Evolutionary conservation across 805 yeast species (phyloP).

Genomic region (Candida bentonensis): DNA sequence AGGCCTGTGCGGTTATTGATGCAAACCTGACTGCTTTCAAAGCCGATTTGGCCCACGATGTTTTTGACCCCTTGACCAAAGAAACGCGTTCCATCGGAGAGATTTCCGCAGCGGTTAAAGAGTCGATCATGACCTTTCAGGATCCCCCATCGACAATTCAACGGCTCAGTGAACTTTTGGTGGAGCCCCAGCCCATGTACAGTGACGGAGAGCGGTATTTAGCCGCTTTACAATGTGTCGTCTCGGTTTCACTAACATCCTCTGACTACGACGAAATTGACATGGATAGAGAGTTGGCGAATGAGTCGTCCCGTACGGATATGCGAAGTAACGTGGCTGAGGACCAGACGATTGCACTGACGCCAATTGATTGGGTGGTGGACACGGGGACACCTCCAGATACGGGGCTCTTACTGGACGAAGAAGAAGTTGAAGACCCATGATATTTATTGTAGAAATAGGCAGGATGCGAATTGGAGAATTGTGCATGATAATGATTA

Average conservation of each 20-base stretch:
- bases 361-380: slow-evolving; percentile 13
- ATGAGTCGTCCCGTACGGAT: slow-evolving; percentile 5
- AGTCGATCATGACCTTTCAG: slow-evolving; percentile 5
- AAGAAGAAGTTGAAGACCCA: not conserved
- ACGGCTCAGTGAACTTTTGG: slow-evolving; percentile 23
- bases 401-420: slow-evolving; percentile 5
- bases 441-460: not conserved
- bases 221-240: slow-evolving; percentile 15
- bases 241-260: slow-evolving; percentile 13
- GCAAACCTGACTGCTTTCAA: not conserved
- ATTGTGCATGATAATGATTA: not conserved
- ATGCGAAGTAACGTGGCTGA: slow-evolving; percentile 10
- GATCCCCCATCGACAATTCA: slow-evolving; percentile 27
- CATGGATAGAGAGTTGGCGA: slow-evolving; percentile 10
- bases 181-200: slow-evolving; percentile 15
- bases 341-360: slow-evolving; percentile 12
- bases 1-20: slow-evolving; percentile 1
- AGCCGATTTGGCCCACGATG: slow-evolving; percentile 4
- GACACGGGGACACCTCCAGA: slow-evolving; percentile 14
- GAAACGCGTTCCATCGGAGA: slow-evolving; percentile 6
- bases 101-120: slow-evolving; percentile 3
- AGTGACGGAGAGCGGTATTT: slow-evolving; percentile 15
- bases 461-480: not conserved
- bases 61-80: slow-evolving; percentile 13
- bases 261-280: slow-evolving; percentile 12